Conservation (phyloP, 2,329 filamentous ascomycete genomes). For the Laburnicola sp. region DNA sequence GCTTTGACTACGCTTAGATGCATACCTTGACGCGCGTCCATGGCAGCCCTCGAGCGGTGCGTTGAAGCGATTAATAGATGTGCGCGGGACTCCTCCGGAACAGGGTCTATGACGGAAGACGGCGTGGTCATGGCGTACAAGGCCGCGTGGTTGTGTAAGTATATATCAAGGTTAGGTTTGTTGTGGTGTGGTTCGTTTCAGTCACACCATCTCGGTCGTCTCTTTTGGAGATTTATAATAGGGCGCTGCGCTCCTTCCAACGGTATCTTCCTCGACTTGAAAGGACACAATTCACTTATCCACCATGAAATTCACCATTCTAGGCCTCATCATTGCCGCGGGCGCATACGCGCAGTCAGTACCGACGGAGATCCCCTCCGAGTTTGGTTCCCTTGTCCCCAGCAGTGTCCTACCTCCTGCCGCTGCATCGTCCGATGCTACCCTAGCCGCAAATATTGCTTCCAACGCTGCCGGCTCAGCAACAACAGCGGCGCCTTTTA, state of each 20-base stretch:
- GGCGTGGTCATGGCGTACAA: not conserved
- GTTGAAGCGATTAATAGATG: too few species aligned
- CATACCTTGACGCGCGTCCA: not conserved
- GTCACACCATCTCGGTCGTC: not conserved
- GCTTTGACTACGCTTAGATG: not conserved
- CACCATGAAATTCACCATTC: constrained; percentile 7
- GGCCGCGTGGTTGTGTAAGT: constrained; percentile 3
- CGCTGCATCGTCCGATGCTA: not conserved
- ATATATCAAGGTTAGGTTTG: constrained; percentile 9
- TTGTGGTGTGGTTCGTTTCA: not conserved
- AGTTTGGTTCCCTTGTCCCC: not conserved
- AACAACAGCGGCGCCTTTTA: constrained; percentile 2
- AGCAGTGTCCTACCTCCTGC: constrained; percentile 1
- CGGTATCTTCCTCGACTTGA: too few species aligned
- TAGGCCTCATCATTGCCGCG: constrained; percentile 12
- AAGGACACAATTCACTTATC: too few species aligned
- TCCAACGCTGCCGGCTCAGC: not conserved
- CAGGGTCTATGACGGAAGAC: constrained; percentile 1
- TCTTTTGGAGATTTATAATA: not conserved
- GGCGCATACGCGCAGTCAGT: not conserved
- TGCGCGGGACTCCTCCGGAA: constrained; percentile 6
- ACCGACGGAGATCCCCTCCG: not conserved
- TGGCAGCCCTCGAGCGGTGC: not conserved
- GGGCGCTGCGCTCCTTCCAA: not conserved
- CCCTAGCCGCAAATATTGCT: not conserved